phyloP scores from a whole-genome alignment of 78 protist species.

The Cavenderia fasciculata region DNA sequence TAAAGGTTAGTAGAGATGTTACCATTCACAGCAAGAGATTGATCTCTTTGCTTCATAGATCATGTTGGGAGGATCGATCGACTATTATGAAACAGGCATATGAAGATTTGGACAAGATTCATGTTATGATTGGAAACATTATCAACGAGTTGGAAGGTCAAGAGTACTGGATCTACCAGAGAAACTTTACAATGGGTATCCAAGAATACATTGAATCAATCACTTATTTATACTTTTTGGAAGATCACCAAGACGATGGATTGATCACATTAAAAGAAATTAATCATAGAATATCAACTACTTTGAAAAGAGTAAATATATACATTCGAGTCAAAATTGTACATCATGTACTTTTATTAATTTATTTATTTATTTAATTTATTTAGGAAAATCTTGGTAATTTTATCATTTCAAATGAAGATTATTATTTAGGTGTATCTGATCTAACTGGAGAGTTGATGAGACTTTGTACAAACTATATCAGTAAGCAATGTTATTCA shows the following conservation, averaged over 20 bases:
- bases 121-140: conserved; percentile 7
- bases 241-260: not conserved
- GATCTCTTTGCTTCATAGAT: conserved; percentile 53
- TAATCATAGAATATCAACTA: not conserved
- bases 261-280: conserved; percentile 38
- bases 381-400: not conserved
- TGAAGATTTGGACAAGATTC: conserved; percentile 1
- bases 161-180: conserved; percentile 69
- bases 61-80: conserved; percentile 20
- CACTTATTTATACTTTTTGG: conserved; percentile 40
- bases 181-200: conserved; percentile 56
- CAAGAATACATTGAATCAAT: conserved; percentile 78
- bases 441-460: conserved; percentile 79
- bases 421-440: conserved; percentile 61
- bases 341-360: not conserved
- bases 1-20: conserved; percentile 59
- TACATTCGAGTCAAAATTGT: not conserved
- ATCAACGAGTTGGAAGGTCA: conserved; percentile 49
- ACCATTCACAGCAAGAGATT: conserved; percentile 54
- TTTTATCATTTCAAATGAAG: conserved; percentile 51
- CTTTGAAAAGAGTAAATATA: too few relatives aligned
- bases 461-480: conserved; percentile 54
- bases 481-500: not conserved
- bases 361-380: not conserved
- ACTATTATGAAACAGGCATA: conserved; percentile 3